phyloP scores from a whole-genome alignment of 805 yeast genomes.

The Kodamaea neixiangensis region DNA sequence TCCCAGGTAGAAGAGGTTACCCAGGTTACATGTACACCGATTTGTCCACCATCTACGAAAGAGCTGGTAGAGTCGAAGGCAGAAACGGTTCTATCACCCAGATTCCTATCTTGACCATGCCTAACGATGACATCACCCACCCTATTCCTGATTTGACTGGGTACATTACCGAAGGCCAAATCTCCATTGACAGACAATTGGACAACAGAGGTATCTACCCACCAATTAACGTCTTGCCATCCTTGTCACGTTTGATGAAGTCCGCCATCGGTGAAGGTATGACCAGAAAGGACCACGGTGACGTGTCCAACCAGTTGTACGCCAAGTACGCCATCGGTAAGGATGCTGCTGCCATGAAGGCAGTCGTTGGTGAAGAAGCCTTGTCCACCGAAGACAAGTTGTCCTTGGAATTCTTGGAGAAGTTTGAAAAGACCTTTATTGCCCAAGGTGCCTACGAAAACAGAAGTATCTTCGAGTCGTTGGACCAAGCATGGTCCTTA shows the following conservation, averaged over 20 bases:
- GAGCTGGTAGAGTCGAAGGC: conserved; percentile 99
- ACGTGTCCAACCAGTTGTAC: conserved; percentile 96
- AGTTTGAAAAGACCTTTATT: conserved; percentile 94
- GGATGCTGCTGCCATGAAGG: conserved; percentile 99
- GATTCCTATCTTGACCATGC: conserved; percentile 98
- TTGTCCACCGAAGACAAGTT: conserved; percentile 95
- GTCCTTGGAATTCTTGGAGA: conserved; percentile 95
- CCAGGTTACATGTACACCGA: conserved; percentile 99
- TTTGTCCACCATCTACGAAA: conserved; percentile 97
- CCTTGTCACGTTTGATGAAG: conserved; percentile 97
- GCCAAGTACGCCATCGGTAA: conserved; percentile 99
- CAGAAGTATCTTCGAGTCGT: conserved; percentile 90
- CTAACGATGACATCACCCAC: conserved; percentile 99
- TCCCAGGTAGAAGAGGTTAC: conserved; percentile 99
- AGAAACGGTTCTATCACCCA: conserved; percentile 99
- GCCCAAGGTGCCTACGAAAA: conserved; percentile 96
- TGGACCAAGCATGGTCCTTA: conserved; percentile 97
- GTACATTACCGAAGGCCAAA: conserved; percentile 98
- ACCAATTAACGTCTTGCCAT: conserved; percentile 97
- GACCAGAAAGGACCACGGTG: conserved; percentile 99
- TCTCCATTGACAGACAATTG: conserved; percentile 94
- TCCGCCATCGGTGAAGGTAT: conserved; percentile 99
- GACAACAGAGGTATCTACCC: conserved; percentile 97
- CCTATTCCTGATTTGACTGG: conserved; percentile 99
- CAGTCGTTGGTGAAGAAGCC: conserved; percentile 99